These are phyloP conservation scores for Cordyceps javanica DNA, from an alignment of 2,329 filamentous ascomycete species.

Conservation along the genomic window DNA sequence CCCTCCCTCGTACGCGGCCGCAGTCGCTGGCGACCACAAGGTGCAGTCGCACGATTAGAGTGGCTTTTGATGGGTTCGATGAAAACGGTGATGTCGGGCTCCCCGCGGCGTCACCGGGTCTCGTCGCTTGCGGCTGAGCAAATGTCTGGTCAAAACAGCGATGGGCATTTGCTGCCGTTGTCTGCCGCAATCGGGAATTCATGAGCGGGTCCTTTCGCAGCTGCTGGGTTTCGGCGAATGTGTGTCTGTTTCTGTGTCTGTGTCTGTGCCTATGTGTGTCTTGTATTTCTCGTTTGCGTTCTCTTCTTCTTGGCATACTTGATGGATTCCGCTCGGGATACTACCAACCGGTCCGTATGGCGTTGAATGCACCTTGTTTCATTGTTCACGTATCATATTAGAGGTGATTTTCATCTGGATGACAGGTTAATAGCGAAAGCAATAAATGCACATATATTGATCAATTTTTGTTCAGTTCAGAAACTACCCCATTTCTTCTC, in stretches of 20 bases:
- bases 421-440: background rate
- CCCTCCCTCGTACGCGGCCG: constrained; percentile 86
- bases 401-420: background rate
- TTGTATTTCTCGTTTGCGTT: background rate
- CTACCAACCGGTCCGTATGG: background rate
- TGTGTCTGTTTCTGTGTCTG: background rate
- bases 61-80: constrained; percentile 25
- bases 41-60: constrained; percentile 49
- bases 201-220: background rate
- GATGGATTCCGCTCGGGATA: background rate
- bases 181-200: background rate
- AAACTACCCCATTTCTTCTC: too few relatives aligned
- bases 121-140: background rate
- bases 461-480: background rate
- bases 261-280: background rate
- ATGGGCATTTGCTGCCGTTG: background rate
- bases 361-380: background rate
- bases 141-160: background rate
- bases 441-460: background rate
- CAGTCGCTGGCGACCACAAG: constrained; percentile 85
- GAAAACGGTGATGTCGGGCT: background rate
- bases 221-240: background rate
- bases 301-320: background rate
- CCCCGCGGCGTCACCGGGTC: background rate
- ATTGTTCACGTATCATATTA: background rate